Percentiles rank a stretch among this genome's conserved stretches.
These are phyloP conservation scores for Suhomyces xylopsoci DNA, from an alignment of 805 yeast species.

Conservation along the genomic window DNA sequence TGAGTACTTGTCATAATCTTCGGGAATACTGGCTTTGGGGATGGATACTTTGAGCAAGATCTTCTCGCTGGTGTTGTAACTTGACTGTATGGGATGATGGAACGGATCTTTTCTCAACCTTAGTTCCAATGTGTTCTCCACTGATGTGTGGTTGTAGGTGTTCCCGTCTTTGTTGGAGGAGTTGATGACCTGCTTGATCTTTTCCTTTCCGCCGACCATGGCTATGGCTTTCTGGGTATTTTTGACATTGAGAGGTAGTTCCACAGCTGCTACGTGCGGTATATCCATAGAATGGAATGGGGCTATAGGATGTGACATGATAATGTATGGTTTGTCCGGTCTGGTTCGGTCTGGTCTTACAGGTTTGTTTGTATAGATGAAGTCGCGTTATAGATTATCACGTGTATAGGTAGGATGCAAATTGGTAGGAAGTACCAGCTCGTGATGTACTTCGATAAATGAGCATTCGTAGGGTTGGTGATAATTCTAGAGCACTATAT, in stretches of 20 bases:
- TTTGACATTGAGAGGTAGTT: conserved; percentile 70
- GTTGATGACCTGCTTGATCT: conserved; percentile 42
- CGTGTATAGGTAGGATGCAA: neutral
- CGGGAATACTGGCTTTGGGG: conserved; percentile 51
- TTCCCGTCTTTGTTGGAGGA: conserved; percentile 23
- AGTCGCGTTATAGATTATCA: neutral
- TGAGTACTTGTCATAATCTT: conserved; percentile 35
- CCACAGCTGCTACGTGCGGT: conserved; percentile 73
- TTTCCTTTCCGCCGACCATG: conserved; percentile 64
- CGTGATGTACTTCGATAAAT: neutral
- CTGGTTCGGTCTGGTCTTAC: neutral
- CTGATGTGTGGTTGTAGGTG: conserved; percentile 19
- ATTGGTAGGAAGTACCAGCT: no score
- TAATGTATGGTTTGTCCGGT: neutral
- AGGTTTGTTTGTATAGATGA: neutral
- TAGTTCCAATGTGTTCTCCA: conserved; percentile 40
- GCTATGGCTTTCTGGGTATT: conserved; percentile 60
- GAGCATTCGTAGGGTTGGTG: neutral
- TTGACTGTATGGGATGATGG: conserved; percentile 65
- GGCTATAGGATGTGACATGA: conserved; percentile 29
- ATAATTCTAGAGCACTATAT: neutral
- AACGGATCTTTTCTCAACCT: conserved; percentile 40
- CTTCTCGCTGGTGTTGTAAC: conserved; percentile 51
- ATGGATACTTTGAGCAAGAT: conserved; percentile 56
- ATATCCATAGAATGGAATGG: conserved; percentile 62